Conservation (phyloP, 2,329 filamentous ascomycete genomes). For the Endoconidiophora laricicola region DNA sequence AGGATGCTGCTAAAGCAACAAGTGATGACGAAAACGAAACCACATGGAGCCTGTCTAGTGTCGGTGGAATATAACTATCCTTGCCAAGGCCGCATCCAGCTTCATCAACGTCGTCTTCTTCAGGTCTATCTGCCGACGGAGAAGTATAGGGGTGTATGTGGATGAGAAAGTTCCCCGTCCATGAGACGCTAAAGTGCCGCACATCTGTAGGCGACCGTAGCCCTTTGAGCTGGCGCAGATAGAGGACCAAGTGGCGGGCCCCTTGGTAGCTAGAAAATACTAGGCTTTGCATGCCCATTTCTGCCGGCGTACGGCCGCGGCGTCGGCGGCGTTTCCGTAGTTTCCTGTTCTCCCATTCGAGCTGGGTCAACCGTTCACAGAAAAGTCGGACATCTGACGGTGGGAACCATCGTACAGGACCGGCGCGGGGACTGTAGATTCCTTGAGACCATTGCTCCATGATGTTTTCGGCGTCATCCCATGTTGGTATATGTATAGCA, state of each 20-base stretch:
- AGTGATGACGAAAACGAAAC: background rate
- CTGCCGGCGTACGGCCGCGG: background rate
- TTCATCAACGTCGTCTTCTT: background rate
- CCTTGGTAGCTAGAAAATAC: background rate
- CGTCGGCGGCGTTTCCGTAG: background rate
- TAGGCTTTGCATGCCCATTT: background rate
- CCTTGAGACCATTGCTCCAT: background rate
- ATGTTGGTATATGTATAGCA: background rate
- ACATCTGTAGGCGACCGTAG: background rate
- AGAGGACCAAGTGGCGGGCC: background rate
- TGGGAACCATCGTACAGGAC: background rate
- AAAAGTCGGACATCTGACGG: background rate
- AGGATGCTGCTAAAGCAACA: background rate
- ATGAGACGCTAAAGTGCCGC: background rate
- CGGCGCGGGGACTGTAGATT: background rate
- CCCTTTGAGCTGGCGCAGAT: background rate
- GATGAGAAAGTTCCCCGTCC: background rate
- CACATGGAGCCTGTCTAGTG: background rate
- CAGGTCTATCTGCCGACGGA: too few relatives aligned
- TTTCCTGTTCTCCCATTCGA: conserved; percentile 4
- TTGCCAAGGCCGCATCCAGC: background rate
- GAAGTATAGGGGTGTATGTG: too few relatives aligned
- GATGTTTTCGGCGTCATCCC: background rate
- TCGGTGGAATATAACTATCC: background rate
- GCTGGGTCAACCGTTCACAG: background rate